These are phyloP conservation scores for Camelina sativa DNA, from an alignment of 345 rosid species.

Conservation along the genomic window DNA sequence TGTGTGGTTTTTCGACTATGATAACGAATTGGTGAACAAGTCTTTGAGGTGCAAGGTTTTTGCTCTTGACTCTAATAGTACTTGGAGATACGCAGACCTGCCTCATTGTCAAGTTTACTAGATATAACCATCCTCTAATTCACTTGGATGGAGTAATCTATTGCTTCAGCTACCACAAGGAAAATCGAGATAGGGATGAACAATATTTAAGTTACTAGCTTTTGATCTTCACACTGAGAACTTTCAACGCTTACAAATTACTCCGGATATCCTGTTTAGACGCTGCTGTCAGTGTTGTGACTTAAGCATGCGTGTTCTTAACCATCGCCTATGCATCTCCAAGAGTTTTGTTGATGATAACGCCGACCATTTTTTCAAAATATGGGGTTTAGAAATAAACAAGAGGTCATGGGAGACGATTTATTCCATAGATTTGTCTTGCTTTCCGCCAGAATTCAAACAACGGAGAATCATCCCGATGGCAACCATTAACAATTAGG, in stretches of 20 bases:
- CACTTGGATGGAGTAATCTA: no score
- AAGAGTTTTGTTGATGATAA: background rate
- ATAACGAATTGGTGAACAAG: no score
- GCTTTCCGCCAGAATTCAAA: background rate
- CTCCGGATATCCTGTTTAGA: background rate
- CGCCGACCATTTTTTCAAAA: background rate
- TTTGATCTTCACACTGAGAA: constrained; percentile 5
- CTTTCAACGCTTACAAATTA: background rate
- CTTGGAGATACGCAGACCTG: no score
- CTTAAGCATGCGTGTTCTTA: background rate
- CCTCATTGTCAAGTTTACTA: no score
- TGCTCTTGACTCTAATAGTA: no score
- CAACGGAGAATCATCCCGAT: background rate
- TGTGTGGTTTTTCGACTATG: no score
- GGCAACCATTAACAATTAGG: constrained; percentile 6
- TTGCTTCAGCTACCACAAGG: no score
- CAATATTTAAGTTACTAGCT: background rate
- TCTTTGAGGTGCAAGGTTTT: no score
- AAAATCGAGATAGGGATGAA: no score
- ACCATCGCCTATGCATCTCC: background rate
- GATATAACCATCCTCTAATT: no score
- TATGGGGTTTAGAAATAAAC: background rate
- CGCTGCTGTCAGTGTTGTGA: background rate
- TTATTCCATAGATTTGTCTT: constrained; percentile 3
- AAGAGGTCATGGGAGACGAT: background rate